Conservation (phyloP, 192 early-diverging fungal genomes). For the Coemansia javaensis region DNA sequence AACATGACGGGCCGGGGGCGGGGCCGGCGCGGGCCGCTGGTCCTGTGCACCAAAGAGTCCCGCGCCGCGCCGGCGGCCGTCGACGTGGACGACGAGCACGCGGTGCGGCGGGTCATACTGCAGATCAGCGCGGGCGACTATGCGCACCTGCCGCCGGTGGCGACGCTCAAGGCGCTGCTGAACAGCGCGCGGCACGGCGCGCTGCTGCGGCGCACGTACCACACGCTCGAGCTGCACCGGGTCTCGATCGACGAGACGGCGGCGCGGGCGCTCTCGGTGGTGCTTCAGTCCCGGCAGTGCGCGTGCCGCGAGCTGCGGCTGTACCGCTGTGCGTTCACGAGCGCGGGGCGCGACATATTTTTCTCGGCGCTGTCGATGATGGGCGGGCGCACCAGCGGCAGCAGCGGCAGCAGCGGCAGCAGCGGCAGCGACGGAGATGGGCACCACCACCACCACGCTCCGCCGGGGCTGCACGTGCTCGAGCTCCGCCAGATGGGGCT, state of each 20-base stretch:
- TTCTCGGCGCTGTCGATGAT: constrained; percentile 30
- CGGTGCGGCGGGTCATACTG: constrained; percentile 9
- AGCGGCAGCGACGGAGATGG: not conserved
- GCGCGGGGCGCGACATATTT: constrained; percentile 19
- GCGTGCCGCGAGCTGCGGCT: constrained; percentile 16
- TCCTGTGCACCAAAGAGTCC: constrained; percentile 4
- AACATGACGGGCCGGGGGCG: constrained; percentile 9
- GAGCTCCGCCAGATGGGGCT: constrained; percentile 16
- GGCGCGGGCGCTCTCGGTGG: constrained; percentile 19
- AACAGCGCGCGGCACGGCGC: constrained; percentile 4
- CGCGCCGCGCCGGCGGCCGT: not conserved
- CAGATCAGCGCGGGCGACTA: constrained; percentile 26
- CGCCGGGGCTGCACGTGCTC: constrained; percentile 19
- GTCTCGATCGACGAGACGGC: constrained; percentile 18
- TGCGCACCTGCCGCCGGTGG: constrained; percentile 24
- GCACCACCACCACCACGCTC: not conserved
- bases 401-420: not conserved
- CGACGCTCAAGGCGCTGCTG: constrained; percentile 20
- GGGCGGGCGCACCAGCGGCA: constrained; percentile 3
- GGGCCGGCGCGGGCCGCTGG: constrained; percentile 1
- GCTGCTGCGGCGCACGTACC: constrained; percentile 11
- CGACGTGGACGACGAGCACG: constrained; percentile 10
- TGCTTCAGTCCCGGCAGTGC: constrained; percentile 26
- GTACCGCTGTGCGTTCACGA: constrained; percentile 23
- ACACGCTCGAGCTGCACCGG: constrained; percentile 2